Evolutionary conservation across 768 basidiomycete genomes (phyloP).

Genomic region (Boletus coccyginus): DNA sequence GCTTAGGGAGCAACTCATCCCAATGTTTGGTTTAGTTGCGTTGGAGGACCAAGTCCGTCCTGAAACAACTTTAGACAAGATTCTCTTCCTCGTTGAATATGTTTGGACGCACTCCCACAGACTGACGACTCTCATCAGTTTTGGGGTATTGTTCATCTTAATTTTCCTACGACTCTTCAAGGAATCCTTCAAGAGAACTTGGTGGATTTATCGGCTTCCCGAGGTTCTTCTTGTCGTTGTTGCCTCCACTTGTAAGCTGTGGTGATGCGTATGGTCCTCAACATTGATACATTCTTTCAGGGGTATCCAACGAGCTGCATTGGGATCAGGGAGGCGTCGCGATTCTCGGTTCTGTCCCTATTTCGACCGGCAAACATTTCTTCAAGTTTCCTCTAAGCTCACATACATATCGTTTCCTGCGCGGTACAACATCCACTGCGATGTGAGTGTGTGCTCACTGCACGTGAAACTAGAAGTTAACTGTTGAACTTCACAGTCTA

Average conservation of each 20-base stretch:
- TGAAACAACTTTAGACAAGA: slow-evolving; percentile 71
- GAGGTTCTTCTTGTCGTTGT: slow-evolving; percentile 91
- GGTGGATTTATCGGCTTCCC: slow-evolving; percentile 78
- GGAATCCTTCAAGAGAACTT: slow-evolving; percentile 53
- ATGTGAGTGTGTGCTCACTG: slow-evolving; percentile 42
- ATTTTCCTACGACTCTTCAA: slow-evolving; percentile 61
- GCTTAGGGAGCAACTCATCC: slow-evolving; percentile 75
- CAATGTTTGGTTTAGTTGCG: slow-evolving; percentile 78
- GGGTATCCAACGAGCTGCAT: slow-evolving; percentile 59
- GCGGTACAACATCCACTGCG: slow-evolving; percentile 81
- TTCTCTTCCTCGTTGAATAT: slow-evolving; percentile 68
- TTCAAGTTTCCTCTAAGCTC: slow-evolving; percentile 71
- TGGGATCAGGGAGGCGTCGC: slow-evolving; percentile 82
- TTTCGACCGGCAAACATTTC: slow-evolving; percentile 58
- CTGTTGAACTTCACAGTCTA: slow-evolving; percentile 41
- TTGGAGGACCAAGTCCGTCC: slow-evolving; percentile 56
- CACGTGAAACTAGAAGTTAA: background rate
- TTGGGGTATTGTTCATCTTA: slow-evolving; percentile 64
- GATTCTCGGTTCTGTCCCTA: slow-evolving; percentile 76
- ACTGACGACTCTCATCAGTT: slow-evolving; percentile 72
- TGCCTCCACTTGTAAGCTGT: slow-evolving; percentile 67
- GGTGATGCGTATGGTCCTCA: background rate
- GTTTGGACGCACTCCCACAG: slow-evolving; percentile 54
- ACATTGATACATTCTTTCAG: slow-evolving; percentile 35
- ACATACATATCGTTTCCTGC: slow-evolving; percentile 60